phyloP scores from a whole-genome alignment of 805 yeast species.

The Kluyveromyces starmeri region DNA sequence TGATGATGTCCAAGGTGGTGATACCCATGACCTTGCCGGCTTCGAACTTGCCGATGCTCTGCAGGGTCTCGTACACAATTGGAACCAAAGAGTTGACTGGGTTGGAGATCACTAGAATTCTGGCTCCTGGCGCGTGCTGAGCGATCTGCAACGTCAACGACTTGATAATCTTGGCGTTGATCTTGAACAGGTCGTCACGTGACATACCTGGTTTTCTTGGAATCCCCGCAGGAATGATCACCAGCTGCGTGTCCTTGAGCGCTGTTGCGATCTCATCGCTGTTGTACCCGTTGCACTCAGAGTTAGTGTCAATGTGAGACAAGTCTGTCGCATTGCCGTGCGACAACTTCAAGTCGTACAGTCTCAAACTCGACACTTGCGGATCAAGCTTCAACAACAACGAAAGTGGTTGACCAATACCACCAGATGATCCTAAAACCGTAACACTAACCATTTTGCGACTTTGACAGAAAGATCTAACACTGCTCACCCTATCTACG shows the following conservation, averaged over 20 bases:
- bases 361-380: slow-evolving; percentile 57
- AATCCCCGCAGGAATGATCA: slow-evolving; percentile 84
- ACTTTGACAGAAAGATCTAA: no score
- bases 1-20: slow-evolving; percentile 68
- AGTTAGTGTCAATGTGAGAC: slow-evolving; percentile 70
- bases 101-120: slow-evolving; percentile 61
- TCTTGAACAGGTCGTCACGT: slow-evolving; percentile 75
- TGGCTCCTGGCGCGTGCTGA: slow-evolving; percentile 57
- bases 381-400: slow-evolving; percentile 62
- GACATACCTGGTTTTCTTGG: slow-evolving; percentile 90
- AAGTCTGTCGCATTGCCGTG: slow-evolving; percentile 79
- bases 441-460: slow-evolving; percentile 45
- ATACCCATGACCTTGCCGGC: slow-evolving; percentile 77
- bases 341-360: slow-evolving; percentile 68
- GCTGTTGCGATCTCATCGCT: slow-evolving; percentile 62
- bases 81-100: slow-evolving; percentile 84
- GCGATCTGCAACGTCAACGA: slow-evolving; percentile 67
- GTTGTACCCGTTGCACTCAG: slow-evolving; percentile 57
- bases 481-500: no score
- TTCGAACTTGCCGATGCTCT: slow-evolving; percentile 61
- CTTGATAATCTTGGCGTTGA: slow-evolving; percentile 75
- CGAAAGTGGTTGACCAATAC: slow-evolving; percentile 69
- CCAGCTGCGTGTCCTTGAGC: slow-evolving; percentile 71
- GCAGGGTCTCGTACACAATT: slow-evolving; percentile 70
- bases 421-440: slow-evolving; percentile 80